These are phyloP conservation scores for Stenogyne calaminthoides DNA, from an alignment of 305 asterid species.

Conservation along the genomic window DNA sequence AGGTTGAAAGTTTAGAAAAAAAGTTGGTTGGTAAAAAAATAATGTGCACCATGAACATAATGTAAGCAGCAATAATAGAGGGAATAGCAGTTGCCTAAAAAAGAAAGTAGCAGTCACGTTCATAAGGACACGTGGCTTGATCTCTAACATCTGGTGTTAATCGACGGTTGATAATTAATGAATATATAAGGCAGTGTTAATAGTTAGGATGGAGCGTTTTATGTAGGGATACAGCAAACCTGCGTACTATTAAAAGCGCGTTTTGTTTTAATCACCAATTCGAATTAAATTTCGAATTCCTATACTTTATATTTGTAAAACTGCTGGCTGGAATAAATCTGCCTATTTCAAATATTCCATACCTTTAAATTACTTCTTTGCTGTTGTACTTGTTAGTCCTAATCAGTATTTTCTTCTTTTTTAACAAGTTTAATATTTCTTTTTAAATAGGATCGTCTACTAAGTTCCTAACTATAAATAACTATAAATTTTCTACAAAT, in stretches of 20 bases:
- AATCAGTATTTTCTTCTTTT: not conserved
- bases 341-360: no score
- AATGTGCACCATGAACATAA: slow-evolving; percentile 17
- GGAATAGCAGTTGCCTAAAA: slow-evolving; percentile 23
- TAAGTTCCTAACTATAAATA: not conserved
- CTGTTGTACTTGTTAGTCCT: not conserved
- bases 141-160: not conserved
- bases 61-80: slow-evolving; percentile 46
- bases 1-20: not conserved
- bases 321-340: not conserved
- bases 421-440: not conserved
- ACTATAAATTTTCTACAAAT: not conserved
- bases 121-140: slow-evolving; percentile 22
- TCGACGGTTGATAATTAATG: slow-evolving; percentile 20
- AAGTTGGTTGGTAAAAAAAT: slow-evolving; percentile 4
- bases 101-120: slow-evolving; percentile 29
- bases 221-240: slow-evolving; percentile 10
- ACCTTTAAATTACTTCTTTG: not conserved
- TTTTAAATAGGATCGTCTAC: not conserved
- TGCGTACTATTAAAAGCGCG: slow-evolving; percentile 2
- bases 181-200: not conserved
- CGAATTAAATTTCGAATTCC: not conserved
- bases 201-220: slow-evolving; percentile 20
- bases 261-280: not conserved
- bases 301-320: not conserved